Evolutionary conservation across 148 eudicot genomes (phyloP).

Genomic region (Pharnaceum exiguum): DNA sequence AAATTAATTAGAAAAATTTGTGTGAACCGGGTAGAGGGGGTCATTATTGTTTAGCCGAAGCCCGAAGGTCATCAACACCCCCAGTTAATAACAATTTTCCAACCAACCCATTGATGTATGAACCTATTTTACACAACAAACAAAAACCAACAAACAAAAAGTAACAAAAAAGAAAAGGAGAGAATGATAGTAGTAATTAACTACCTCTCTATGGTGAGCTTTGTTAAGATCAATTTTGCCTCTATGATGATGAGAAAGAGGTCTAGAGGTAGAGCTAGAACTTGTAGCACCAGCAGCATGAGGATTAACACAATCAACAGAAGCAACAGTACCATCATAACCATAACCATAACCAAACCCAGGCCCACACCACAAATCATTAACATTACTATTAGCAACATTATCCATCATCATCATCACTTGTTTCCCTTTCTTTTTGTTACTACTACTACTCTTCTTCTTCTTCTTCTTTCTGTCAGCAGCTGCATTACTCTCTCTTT

Average conservation of each 20-base stretch:
- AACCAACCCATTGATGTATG: too few relatives aligned
- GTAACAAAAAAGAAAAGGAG: background rate
- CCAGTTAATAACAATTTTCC: background rate
- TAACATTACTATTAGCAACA: slow-evolving; percentile 20
- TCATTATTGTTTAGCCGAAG: too few relatives aligned
- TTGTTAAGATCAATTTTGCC: slow-evolving; percentile 51
- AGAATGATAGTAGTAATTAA: background rate
- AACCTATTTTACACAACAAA: background rate
- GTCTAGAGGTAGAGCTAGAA: too few relatives aligned
- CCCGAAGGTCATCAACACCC: too few relatives aligned
- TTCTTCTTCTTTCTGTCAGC: slow-evolving; percentile 9
- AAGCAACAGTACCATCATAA: slow-evolving; percentile 57
- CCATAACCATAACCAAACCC: slow-evolving; percentile 50
- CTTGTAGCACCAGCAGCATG: too few relatives aligned
- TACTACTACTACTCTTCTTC: slow-evolving; percentile 31
- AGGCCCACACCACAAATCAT: slow-evolving; percentile 92
- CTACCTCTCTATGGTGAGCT: slow-evolving; percentile 49
- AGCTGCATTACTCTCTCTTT: background rate
- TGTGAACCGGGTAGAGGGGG: too few relatives aligned
- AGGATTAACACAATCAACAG: slow-evolving; percentile 50
- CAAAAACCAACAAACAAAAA: background rate
- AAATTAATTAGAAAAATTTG: too few relatives aligned
- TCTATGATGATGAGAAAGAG: slow-evolving; percentile 27
- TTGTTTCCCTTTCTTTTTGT: slow-evolving; percentile 22
- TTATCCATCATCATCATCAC: slow-evolving; percentile 17